A percentile compares a stretch with the other conserved stretches of the same genome.
Evolutionary conservation across 106 monocot genomes (phyloP).

Genomic region (Acanthochlamys bracteata): DNA sequence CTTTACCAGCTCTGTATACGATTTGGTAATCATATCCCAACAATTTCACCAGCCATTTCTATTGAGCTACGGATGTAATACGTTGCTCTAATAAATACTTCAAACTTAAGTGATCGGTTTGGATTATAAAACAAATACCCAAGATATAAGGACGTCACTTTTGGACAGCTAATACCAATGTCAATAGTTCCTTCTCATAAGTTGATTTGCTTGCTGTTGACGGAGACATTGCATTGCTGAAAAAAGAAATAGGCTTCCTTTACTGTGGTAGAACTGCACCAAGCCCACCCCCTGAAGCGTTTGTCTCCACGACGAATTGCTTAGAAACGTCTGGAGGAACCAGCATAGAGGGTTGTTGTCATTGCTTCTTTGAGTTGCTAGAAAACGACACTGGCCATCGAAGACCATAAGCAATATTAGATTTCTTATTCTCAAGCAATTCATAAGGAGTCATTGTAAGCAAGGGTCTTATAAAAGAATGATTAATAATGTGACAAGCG

Average conservation of each 20-base stretch:
- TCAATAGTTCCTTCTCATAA: background rate
- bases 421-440: too few species aligned
- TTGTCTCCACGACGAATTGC: background rate
- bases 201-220: background rate
- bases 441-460: too few species aligned
- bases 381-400: too few species aligned
- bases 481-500: too few species aligned
- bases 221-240: background rate
- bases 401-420: background rate
- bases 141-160: background rate
- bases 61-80: background rate
- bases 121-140: background rate
- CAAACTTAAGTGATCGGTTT: background rate
- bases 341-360: background rate
- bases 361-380: background rate
- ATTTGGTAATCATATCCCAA: background rate
- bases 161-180: background rate
- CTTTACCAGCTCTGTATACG: background rate
- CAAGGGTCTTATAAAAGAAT: too few species aligned
- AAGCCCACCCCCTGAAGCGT: background rate
- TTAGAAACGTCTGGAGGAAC: background rate
- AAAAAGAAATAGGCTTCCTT: background rate
- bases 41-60: background rate
- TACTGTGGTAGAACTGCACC: background rate
- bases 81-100: slow-evolving; percentile 1